These are phyloP conservation scores for Astrocystis sublimbata DNA, from an alignment of 495 filamentous ascomycete species.

Conservation along the genomic window DNA sequence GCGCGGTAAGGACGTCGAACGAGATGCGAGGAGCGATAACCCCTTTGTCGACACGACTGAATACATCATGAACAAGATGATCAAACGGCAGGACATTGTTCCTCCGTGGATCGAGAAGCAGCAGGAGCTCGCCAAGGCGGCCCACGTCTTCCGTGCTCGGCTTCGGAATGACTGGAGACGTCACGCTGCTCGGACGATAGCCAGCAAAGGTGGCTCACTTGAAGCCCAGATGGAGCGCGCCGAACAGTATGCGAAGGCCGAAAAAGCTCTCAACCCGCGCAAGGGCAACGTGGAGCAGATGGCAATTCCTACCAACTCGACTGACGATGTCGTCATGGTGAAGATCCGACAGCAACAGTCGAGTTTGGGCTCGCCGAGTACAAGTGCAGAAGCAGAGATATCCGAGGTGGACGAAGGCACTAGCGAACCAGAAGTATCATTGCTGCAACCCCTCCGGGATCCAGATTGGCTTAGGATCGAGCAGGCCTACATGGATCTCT, in stretches of 20 bases:
- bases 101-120: slow-evolving; percentile 97
- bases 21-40: slow-evolving; percentile 78
- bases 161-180: slow-evolving; percentile 84
- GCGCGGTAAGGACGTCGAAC: slow-evolving; percentile 74
- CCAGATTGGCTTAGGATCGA: slow-evolving; percentile 69
- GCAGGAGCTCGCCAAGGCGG: slow-evolving; percentile 76
- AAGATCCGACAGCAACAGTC: slow-evolving; percentile 43
- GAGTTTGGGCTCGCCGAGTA: slow-evolving; percentile 12
- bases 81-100: slow-evolving; percentile 85
- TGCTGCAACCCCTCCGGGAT: slow-evolving; percentile 61
- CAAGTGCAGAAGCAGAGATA: slow-evolving; percentile 23
- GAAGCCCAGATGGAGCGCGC: slow-evolving; percentile 74
- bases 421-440: slow-evolving; percentile 24
- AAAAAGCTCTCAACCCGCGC: slow-evolving; percentile 58
- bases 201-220: slow-evolving; percentile 76
- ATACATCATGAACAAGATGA: slow-evolving; percentile 98
- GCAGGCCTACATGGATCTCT: slow-evolving; percentile 71
- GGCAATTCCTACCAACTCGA: slow-evolving; percentile 48
- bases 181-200: slow-evolving; percentile 77
- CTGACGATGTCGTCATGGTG: slow-evolving; percentile 50
- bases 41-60: slow-evolving; percentile 96
- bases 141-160: slow-evolving; percentile 68
- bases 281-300: slow-evolving; percentile 48
- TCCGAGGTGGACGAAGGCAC: slow-evolving; percentile 13
- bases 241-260: slow-evolving; percentile 70